Percentiles rank a stretch among this genome's conserved stretches.
Conservation (phyloP, 2,329 filamentous ascomycete genomes). For the Xylariaceae sp. region DNA sequence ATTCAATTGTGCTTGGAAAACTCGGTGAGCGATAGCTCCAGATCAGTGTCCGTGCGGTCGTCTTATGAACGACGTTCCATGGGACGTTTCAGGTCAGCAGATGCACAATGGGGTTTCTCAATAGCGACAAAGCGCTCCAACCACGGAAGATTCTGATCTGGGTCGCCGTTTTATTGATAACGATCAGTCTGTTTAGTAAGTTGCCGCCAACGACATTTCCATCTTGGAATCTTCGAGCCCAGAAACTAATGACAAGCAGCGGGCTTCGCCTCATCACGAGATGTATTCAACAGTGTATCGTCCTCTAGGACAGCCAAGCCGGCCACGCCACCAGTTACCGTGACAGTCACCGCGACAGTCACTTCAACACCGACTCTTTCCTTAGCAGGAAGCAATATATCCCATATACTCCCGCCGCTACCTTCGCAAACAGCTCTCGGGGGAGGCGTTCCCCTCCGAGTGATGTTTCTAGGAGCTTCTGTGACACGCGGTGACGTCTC, state of each 20-base stretch:
- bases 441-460: constrained; percentile 19
- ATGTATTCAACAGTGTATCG: no score
- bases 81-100: no score
- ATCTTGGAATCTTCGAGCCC: not conserved
- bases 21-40: no score
- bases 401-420: not conserved
- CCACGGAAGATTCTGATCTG: not conserved
- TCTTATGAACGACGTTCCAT: no score
- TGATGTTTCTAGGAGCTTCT: constrained; percentile 28
- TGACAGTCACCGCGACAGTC: not conserved
- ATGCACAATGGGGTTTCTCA: no score
- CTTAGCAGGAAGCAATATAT: not conserved
- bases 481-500: constrained; percentile 24
- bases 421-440: constrained; percentile 4
- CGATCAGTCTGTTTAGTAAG: constrained; percentile 7
- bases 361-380: not conserved
- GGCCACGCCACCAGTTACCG: no score
- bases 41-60: no score
- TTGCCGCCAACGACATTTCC: no score
- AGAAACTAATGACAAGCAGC: not conserved
- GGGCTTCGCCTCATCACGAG: constrained; percentile 4
- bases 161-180: constrained; percentile 6
- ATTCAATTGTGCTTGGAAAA: no score
- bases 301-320: no score
- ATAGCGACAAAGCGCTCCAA: no score